Evolutionary conservation across 2,329 filamentous ascomycete species (phyloP), one percentile per base, ranked within the genome.

Genomic region (Incumbomyces lentus): DNA sequence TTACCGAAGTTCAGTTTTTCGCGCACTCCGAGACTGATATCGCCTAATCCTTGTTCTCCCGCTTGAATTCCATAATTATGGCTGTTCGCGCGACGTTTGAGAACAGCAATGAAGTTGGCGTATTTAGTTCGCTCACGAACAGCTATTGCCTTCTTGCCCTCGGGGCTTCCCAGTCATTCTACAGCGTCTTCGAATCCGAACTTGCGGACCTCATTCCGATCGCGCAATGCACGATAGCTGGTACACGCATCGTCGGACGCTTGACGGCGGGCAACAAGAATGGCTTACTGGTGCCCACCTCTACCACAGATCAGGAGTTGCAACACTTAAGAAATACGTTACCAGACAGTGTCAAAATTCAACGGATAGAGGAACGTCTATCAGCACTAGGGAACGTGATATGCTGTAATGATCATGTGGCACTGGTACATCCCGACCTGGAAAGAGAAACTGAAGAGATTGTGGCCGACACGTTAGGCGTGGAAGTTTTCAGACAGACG

Each of bases 391-490:
- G 92, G 52, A 98, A 98, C 64, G 92, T 96, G 52, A 95, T 98
- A 61, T 93, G 88, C 61, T 80, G 81, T 61, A 96, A 96, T 68
- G 92, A 98, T 69, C 89, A 95, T 68, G 92, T 96, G 57, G 92
- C 92, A 44, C 81, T 98, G 37, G 82, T 96, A 52, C 92, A 98
- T 65, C 92, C 92, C 10, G 92, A 98, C 62, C 75, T 98, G 50
- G 92, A 96, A 75, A 84, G 90, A 52, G 92, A 98, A 73, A 95
- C 89, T 13, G 92, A 98, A 70, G 92, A 98, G 72, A 95, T 98
- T 68, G 89, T 98, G 62, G 87, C 92, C 59, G 92, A 98, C 64
- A 86, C 94, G 49, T 59, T 81, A 63, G 64, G 79, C 62, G 64
- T 82, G 64, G 65, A 84, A 76, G 69, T 75, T 60, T 65, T 74